These are phyloP conservation scores for Coemansia umbellata DNA, from an alignment of 192 early-diverging fungal genomes.

Conservation along the genomic window DNA sequence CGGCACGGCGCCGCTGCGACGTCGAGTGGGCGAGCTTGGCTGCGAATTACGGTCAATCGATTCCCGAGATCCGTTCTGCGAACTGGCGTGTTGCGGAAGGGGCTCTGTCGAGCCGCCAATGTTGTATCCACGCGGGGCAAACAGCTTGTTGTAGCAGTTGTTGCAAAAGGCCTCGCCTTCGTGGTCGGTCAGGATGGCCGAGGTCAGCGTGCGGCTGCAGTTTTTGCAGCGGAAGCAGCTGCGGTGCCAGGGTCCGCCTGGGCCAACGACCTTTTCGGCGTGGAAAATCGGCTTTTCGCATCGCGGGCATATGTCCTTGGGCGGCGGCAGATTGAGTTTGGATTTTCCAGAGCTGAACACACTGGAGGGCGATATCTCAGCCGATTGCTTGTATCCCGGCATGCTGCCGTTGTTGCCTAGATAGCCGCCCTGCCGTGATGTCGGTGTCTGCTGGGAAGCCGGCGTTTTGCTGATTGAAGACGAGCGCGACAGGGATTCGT, in stretches of 20 bases:
- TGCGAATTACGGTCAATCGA: slow-evolving; percentile 2
- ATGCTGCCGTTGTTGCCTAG: background rate
- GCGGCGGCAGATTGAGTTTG: slow-evolving; percentile 27
- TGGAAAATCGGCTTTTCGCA: slow-evolving; percentile 50
- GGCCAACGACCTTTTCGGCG: slow-evolving; percentile 52
- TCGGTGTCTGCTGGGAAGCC: slow-evolving; percentile 2
- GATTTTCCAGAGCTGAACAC: slow-evolving; percentile 44
- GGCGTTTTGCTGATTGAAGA: background rate
- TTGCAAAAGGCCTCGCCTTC: slow-evolving; percentile 52
- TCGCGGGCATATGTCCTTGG: slow-evolving; percentile 46
- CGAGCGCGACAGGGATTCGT: background rate
- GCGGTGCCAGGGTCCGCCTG: slow-evolving; percentile 51
- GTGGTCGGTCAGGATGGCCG: slow-evolving; percentile 45
- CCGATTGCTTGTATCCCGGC: slow-evolving; percentile 9
- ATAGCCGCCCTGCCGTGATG: slow-evolving; percentile 15
- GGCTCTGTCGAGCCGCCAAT: slow-evolving; percentile 42
- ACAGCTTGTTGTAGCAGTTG: slow-evolving; percentile 49
- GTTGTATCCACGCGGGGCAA: slow-evolving; percentile 41
- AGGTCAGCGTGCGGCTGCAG: slow-evolving; percentile 42
- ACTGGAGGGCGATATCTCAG: slow-evolving; percentile 41
- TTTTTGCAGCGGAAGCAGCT: slow-evolving; percentile 51
- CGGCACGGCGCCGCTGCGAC: background rate
- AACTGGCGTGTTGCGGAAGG: slow-evolving; percentile 1
- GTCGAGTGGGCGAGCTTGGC: background rate
- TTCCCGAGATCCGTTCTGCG: background rate